phyloP scores from a whole-genome alignment of 352 stramenopile genomes.

The Phytophthora pinifolia region DNA sequence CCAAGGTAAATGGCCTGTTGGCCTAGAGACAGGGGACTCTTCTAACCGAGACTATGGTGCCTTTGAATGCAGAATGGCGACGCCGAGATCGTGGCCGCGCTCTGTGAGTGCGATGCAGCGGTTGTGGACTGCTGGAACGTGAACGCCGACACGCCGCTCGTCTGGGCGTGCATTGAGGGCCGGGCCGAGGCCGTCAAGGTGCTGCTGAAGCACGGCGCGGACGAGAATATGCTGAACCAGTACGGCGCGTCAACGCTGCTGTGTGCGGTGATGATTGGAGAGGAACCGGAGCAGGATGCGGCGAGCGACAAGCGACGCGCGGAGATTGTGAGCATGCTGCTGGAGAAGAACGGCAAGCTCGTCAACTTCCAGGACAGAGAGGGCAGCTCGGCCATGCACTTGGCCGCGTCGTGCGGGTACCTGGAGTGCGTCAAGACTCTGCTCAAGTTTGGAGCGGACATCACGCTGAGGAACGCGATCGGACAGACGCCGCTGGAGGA shows the following conservation, averaged over 20 bases:
- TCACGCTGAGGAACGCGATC: conserved; percentile 77
- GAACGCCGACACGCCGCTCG: conserved; percentile 75
- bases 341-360: conserved; percentile 62
- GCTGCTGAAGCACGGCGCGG: conserved; percentile 56
- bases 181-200: conserved; percentile 63
- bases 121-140: conserved; percentile 71
- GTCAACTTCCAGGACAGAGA: conserved; percentile 85
- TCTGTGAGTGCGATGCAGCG: conserved; percentile 59
- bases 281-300: conserved; percentile 56
- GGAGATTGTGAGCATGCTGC: conserved; percentile 60
- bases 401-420: conserved; percentile 75
- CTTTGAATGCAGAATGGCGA: conserved; percentile 52
- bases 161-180: conserved; percentile 85
- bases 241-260: conserved; percentile 70
- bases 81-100: conserved; percentile 59
- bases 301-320: conserved; percentile 49
- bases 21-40: neutral
- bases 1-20: conserved; percentile 56
- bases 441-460: conserved; percentile 59
- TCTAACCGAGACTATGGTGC: neutral
- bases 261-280: conserved; percentile 79
- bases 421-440: conserved; percentile 72
- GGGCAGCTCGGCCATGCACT: conserved; percentile 82
- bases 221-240: conserved; percentile 74
- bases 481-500: conserved; percentile 83